Conservation (phyloP, 768 basidiomycete species). For the Leccinellum rugosiceps region DNA sequence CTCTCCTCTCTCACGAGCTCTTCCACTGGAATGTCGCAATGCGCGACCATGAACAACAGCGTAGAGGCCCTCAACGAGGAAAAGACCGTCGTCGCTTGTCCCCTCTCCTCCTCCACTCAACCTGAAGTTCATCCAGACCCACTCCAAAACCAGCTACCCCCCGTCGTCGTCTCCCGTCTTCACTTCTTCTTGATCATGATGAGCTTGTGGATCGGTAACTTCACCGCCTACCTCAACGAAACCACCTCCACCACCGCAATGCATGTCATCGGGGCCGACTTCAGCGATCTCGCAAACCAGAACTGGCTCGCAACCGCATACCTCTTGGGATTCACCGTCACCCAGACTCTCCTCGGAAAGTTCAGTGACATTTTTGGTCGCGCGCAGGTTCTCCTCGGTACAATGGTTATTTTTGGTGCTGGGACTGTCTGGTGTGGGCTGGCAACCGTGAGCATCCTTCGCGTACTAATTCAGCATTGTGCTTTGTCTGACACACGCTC, state of each 20-base stretch:
- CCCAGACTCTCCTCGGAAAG: conserved; percentile 32
- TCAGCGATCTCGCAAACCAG: conserved; percentile 29
- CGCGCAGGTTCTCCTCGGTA: conserved; percentile 32
- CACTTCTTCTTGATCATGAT: conserved; percentile 35
- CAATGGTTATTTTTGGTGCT: conserved; percentile 34
- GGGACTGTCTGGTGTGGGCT: conserved; percentile 35
- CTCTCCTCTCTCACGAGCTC: conserved; percentile 22
- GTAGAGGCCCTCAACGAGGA: conserved; percentile 23
- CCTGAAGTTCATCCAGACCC: background rate
- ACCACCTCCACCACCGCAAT: conserved; percentile 35
- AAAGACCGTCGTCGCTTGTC: conserved; percentile 15
- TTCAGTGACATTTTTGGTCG: conserved; percentile 37
- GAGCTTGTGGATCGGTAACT: conserved; percentile 34
- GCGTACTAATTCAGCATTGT: background rate
- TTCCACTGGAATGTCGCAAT: conserved; percentile 31
- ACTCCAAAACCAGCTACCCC: conserved; percentile 17
- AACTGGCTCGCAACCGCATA: conserved; percentile 36
- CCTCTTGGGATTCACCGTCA: conserved; percentile 36
- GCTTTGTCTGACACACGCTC: conserved; percentile 7
- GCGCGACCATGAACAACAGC: conserved; percentile 30
- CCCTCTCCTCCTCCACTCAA: background rate
- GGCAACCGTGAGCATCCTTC: conserved; percentile 23
- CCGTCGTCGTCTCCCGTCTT: conserved; percentile 26
- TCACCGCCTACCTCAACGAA: conserved; percentile 36
- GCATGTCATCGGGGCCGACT: conserved; percentile 33